Evolutionary conservation across 1,139 yeast genomes (phyloP).

Genomic region (Yamadazyma oceani): DNA sequence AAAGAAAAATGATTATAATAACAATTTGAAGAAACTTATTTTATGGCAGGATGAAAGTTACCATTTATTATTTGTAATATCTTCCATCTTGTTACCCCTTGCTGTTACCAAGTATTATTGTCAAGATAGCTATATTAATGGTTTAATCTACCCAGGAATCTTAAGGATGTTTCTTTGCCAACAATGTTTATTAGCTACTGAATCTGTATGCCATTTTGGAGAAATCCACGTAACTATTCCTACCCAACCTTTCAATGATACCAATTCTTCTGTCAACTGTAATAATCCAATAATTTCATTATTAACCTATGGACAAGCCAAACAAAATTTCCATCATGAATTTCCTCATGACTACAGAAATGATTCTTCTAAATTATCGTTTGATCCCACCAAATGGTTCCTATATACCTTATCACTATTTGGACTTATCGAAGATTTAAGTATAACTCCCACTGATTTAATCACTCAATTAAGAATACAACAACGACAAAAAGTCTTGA

Average conservation of each 20-base stretch:
- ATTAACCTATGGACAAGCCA: constrained; percentile 62
- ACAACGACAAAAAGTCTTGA: constrained; percentile 63
- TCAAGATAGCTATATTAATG: constrained; percentile 50
- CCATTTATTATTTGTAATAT: constrained; percentile 38
- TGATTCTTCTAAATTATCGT: constrained; percentile 45
- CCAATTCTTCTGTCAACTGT: constrained; percentile 52
- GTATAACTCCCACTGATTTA: constrained; percentile 46
- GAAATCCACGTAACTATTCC: constrained; percentile 44
- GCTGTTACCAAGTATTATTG: constrained; percentile 39
- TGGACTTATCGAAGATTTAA: constrained; percentile 40
- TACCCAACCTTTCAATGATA: constrained; percentile 62
- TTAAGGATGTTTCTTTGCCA: constrained; percentile 56
- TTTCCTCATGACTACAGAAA: constrained; percentile 70
- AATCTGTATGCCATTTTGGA: constrained; percentile 59
- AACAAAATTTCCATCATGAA: constrained; percentile 73
- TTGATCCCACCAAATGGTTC: constrained; percentile 70
- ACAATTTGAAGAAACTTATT: constrained; percentile 30
- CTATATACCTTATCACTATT: constrained; percentile 39
- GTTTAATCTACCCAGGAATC: constrained; percentile 63
- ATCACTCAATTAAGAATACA: constrained; percentile 59
- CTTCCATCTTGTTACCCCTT: constrained; percentile 52
- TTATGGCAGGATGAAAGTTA: constrained; percentile 61
- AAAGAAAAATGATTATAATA: constrained; percentile 20
- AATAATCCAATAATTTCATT: constrained; percentile 52
- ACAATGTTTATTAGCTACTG: constrained; percentile 55